Base-by-base conservation (phyloP, 2,329 filamentous ascomycete species). In the Colletotrichum tanaceti region DNA sequence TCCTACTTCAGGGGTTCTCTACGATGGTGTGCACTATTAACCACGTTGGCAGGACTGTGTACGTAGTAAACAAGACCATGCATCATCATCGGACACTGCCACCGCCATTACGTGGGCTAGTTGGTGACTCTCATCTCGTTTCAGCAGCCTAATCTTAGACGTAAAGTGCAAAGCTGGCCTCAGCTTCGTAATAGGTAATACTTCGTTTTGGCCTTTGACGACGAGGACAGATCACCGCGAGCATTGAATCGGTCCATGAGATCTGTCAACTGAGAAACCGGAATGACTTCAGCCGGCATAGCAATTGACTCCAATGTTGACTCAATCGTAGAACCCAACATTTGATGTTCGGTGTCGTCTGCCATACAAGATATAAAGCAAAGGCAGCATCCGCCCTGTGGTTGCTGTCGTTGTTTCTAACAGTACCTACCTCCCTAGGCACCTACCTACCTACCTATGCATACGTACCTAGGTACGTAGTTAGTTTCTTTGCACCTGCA, bases 41-140 rank as follows among this genome's bases (percentile, higher is more conserved):
- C 55, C 65, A 68, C 53, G 60, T 68, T 65, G 46, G 46, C 35
- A 18, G 52, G 11, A 9, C 16, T 4, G 28, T 13, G 38, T n/a
- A n/a, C 18, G 38, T n/a, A n/a, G 46, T 22, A 18, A 35, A 39
- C 46, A 58, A 28, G 28, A 38, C 32, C 6, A 20, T 20, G 32
- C 44, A 35, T 68, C 43, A 43, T 69, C 62, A 66, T 61, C 18
- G 28, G 50, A 57, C 66, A 69, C 62, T 53, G 66, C 66, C 66
- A 60, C n/a, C 6, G 38, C n/a, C 53, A 39, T 53, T 55, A 57
- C 57, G 55, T 69, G 44, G 54, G 22, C 32, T 18, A 35, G 47
- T 46, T 38, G 11, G 16, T 43, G 39, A 13, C 13, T 32, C 28
- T 69, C 66, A 69, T 69, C 49, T 69, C 62, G 62, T 55, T 65